Percentiles rank a stretch among this genome's conserved stretches.
phyloP scores from a whole-genome alignment of 345 rosid species.

The Linum tenue region DNA sequence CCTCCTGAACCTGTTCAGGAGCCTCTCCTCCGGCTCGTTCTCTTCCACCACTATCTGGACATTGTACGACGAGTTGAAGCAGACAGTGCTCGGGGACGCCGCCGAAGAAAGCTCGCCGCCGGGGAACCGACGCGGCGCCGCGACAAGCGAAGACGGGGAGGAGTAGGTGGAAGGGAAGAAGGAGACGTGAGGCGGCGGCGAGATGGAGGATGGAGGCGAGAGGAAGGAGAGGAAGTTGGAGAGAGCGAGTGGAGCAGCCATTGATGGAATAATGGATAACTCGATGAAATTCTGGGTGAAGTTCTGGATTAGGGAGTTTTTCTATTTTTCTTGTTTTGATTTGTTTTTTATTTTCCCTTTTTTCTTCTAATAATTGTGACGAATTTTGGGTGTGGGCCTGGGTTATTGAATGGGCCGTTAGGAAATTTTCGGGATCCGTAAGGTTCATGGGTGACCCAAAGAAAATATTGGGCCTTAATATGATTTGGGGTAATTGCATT shows the following conservation, averaged over 20 bases:
- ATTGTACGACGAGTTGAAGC: conserved; percentile 47
- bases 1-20: conserved; percentile 55
- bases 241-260: conserved; percentile 60
- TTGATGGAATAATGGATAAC: conserved; percentile 12
- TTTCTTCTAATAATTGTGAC: not conserved
- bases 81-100: conserved; percentile 24
- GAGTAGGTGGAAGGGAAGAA: not conserved
- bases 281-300: not conserved
- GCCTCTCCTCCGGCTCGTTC: conserved; percentile 65
- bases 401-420: conserved; percentile 10
- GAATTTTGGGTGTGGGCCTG: not conserved
- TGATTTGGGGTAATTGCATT: too few species aligned
- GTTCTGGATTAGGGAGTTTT: conserved; percentile 5
- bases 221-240: conserved; percentile 57
- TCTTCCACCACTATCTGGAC: conserved; percentile 67
- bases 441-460: too few species aligned
- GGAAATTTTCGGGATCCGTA: conserved; percentile 1
- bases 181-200: conserved; percentile 5
- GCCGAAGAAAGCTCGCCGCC: conserved; percentile 39
- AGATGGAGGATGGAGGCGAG: conserved; percentile 33
- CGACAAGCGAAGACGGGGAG: not conserved
- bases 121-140: conserved; percentile 12
- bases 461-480: too few species aligned
- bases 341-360: not conserved
- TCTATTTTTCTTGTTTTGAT: conserved; percentile 19